Base-by-base conservation (phyloP, 1,284 basidiomycete genomes). In the Sanghuangporus baumii region DNA sequence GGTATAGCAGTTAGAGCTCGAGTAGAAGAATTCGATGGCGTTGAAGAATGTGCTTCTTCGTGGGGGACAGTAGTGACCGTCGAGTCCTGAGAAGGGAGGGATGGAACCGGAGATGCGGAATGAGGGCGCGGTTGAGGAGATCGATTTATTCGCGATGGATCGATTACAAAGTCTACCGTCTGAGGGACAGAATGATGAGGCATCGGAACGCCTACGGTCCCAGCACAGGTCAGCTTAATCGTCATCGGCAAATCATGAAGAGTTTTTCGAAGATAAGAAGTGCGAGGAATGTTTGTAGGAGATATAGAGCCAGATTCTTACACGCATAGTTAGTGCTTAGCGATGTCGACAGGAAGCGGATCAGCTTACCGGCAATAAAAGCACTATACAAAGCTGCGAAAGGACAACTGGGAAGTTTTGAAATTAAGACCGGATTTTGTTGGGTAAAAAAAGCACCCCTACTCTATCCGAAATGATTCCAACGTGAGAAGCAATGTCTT, bases 311-410 rank as follows among this genome's bases (percentile, higher is more conserved):
- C 48, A 7, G 46, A 23, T 7, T 51, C 59, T 43, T 43, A 23
- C 20, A 5, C 38, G 38, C n/a, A 9, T 36, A 31, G 8, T n/a
- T 14, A 12, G 7, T 20, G 41, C 37, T 16, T 16, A 36, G 12
- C 14, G 6, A 36, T 20, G 36, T 14, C 34, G 37, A 37, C 5
- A 14, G 11, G 23, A 20, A 5, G 11, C 12, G 6, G 14, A 23
- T 9, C 43, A 46, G 6, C 16, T 16, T n/a, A 64, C 63, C 63
- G 41, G 59, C 54, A 5, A 59, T 48, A 31, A 38, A 50, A 20
- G 41, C 59, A 34, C 34, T 20, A 43, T 64, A 64, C 20, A 64
- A 61, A 12, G 63, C 59, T 6, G 54, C 63, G 38, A 64, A 64
- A 9, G 59, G 52, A 47, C 55, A 58, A 50, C 63, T 64, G 37